Conservation (phyloP, 2,329 filamentous ascomycete species). For the Ophiostoma sp. region DNA sequence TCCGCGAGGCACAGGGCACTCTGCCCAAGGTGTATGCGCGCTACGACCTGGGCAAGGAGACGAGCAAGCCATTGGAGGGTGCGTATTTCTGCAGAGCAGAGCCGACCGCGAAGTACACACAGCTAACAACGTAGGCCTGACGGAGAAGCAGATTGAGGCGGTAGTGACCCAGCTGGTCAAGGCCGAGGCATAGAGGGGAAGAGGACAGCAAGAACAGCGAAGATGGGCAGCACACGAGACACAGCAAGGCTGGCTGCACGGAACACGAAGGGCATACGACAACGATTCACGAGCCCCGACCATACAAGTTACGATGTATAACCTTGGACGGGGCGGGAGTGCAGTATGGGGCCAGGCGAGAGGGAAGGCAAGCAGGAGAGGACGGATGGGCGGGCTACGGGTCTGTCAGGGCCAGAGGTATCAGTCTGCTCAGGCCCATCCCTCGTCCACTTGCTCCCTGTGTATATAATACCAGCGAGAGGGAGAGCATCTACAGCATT, state of each 20-base stretch:
- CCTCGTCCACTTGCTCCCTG: neutral
- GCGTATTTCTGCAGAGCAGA: constrained; percentile 6
- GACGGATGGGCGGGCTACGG: neutral
- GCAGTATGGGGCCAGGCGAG: neutral
- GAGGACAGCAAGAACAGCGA: neutral
- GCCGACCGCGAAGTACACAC: neutral
- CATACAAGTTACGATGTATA: neutral
- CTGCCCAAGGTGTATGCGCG: constrained; percentile 83
- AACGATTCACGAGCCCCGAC: neutral
- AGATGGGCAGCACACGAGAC: neutral
- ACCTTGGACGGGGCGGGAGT: neutral
- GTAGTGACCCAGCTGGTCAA: constrained; percentile 52
- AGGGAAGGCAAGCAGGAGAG: neutral
- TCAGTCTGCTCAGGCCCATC: neutral
- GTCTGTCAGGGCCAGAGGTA: neutral
- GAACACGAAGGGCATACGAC: neutral
- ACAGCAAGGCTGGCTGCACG: neutral
- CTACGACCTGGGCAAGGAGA: constrained; percentile 65
- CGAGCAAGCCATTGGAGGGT: constrained; percentile 53
- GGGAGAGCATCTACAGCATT: constrained; percentile 6
- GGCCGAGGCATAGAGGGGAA: constrained; percentile 31
- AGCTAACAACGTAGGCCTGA: constrained; percentile 37
- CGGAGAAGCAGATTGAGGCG: constrained; percentile 59
- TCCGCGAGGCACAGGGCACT: constrained; percentile 83
- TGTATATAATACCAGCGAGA: constrained; percentile 15